A percentile compares a stretch with the other conserved stretches of the same genome.
Conservation (phyloP, 2,329 filamentous ascomycete species). For the Coniochaeta sp. region DNA sequence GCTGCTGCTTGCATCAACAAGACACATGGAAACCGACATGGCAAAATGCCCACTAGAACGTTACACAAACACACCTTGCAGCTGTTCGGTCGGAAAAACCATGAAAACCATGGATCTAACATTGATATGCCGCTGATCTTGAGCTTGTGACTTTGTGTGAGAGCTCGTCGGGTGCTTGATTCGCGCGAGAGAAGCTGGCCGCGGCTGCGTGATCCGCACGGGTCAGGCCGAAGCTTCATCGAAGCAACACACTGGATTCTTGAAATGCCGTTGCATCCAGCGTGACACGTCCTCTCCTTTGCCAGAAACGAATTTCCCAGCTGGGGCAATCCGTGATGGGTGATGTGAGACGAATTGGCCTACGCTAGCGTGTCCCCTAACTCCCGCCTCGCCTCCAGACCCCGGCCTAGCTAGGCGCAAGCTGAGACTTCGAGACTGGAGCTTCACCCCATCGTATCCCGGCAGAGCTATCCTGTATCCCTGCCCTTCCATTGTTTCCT, state of each 20-base stretch:
- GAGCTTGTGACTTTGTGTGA: too few species aligned
- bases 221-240: constrained; percentile 13
- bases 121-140: background rate
- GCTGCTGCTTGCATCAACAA: too few species aligned
- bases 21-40: too few species aligned
- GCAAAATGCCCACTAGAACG: too few species aligned
- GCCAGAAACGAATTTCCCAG: background rate
- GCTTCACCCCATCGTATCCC: background rate
- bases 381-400: constrained; percentile 17
- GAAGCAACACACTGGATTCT: background rate
- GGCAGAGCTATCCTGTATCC: too few species aligned
- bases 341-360: constrained; percentile 9
- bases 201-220: constrained; percentile 14
- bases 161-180: constrained; percentile 10
- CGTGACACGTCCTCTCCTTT: background rate
- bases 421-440: constrained; percentile 14
- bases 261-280: background rate
- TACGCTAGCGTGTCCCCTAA: constrained; percentile 9
- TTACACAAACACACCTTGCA: background rate
- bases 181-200: constrained; percentile 12
- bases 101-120: background rate
- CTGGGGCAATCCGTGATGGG: background rate
- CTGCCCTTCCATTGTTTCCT: background rate
- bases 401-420: constrained; percentile 14
- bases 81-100: background rate